Evolutionary conservation across 768 basidiomycete genomes (phyloP).

Genomic region (Mycena capillaripes): DNA sequence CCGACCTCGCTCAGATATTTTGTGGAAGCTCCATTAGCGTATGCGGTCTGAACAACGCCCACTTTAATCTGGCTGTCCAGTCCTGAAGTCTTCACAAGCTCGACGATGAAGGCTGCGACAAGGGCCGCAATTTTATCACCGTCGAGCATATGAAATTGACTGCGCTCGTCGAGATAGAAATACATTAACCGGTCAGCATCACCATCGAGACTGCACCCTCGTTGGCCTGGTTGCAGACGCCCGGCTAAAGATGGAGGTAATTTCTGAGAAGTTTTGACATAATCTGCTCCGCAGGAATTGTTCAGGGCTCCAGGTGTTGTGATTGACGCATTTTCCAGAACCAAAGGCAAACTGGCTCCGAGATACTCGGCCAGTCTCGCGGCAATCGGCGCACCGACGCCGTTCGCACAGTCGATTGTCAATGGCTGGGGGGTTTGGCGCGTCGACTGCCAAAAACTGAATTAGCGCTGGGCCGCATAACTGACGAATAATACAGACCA

Average conservation of each 20-base stretch:
- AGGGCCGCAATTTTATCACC: constrained; percentile 98
- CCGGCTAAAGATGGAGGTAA: constrained; percentile 83
- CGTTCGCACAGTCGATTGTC: constrained; percentile 98
- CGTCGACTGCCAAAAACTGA: constrained; percentile 60
- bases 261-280: constrained; percentile 93
- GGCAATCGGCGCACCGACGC: constrained; percentile 88
- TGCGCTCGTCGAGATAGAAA: constrained; percentile 86
- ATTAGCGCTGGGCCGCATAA: constrained; percentile 7
- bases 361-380: constrained; percentile 72
- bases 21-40: constrained; percentile 97
- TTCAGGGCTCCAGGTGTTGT: constrained; percentile 83
- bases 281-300: constrained; percentile 93
- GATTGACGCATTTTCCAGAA: constrained; percentile 78
- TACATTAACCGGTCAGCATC: constrained; percentile 98
- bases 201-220: constrained; percentile 95
- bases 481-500: constrained; percentile 67
- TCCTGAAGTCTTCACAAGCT: constrained; percentile 88
- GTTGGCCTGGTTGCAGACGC: constrained; percentile 75
- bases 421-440: constrained; percentile 71
- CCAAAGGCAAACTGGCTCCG: constrained; percentile 70
- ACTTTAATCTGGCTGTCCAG: constrained; percentile 84
- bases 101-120: constrained; percentile 93
- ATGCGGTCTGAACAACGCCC: constrained; percentile 98
- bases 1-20: constrained; percentile 88
- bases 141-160: constrained; percentile 91